Evolutionary conservation across 2,329 filamentous ascomycete genomes (phyloP).

Genomic region (Thermothelomyces thermophilus): DNA sequence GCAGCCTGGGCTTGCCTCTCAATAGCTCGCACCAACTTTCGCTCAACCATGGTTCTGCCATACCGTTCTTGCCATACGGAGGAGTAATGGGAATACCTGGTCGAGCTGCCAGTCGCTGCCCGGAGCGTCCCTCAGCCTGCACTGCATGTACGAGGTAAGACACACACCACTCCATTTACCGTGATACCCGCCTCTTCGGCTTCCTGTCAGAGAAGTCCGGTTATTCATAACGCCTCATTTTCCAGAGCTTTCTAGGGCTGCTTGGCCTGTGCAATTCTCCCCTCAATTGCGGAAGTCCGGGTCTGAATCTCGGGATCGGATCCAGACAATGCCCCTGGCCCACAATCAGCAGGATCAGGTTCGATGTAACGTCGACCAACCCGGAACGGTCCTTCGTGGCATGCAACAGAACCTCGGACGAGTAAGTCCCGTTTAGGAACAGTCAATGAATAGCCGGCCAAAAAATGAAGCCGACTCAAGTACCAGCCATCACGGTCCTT

Average conservation of each 20-base stretch:
- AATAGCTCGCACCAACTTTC: no score
- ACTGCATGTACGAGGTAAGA: background rate
- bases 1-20: no score
- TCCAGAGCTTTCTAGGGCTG: background rate
- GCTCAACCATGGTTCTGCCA: no score
- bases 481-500: constrained; percentile 5
- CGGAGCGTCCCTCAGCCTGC: no score
- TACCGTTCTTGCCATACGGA: no score
- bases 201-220: background rate
- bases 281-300: background rate
- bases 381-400: constrained; percentile 2
- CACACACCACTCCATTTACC: background rate
- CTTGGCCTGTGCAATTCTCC: background rate
- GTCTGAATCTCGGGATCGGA: background rate
- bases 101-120: no score
- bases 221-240: background rate
- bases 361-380: constrained; percentile 13
- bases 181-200: background rate
- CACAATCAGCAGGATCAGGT: background rate
- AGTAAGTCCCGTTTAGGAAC: constrained; percentile 14
- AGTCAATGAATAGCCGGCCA: constrained; percentile 6
- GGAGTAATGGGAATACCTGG: no score
- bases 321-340: background rate
- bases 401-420: constrained; percentile 16
- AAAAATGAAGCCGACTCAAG: background rate